Base-by-base conservation (phyloP, 2,329 filamentous ascomycete genomes). In the Apiospora malaysiana region DNA sequence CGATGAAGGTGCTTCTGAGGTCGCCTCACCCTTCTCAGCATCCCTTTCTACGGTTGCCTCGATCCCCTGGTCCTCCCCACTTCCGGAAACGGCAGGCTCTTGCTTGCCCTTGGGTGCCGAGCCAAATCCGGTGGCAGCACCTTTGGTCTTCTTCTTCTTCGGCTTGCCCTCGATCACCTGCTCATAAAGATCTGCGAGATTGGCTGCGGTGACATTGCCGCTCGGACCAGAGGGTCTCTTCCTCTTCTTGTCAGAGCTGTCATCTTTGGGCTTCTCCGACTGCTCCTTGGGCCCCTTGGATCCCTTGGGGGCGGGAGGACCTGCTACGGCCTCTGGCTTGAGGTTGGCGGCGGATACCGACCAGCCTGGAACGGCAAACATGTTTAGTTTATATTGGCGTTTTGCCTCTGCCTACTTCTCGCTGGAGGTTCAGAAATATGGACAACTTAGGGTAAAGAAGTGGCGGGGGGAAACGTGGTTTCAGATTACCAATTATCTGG, bases 361-460 rank as follows among this genome's bases (percentile, higher is more conserved):
- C 95, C 95, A 98, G 76, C 96, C 96, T 78, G 93, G 93, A 42
- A 98, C 95, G 12, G 94, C 92, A 81, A 98, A 98, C 95, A 98
- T 95, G 27, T 67, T 46, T 32, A 25, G 65, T 27, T 37, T 63
- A 23, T 63, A 63, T 47, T 25, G 66, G n/a, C 4, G n/a, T 32
- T 21, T 68, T 45, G 27, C 46, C 37, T 68, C 18, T 43, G 32
- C 12, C 10, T 27, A 32, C 16, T 42, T 42, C 8, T 23, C 43
- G 14, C 18, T 47, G 32, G 6, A 49, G 12, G 25, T 49, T 18
- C 27, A 21, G 25, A 51, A 16, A 8, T 40, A 14, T 6, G 27
- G 25, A 10, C 12, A 14, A 2, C 18, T 40, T n/a, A 9, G 3
- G 32, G 18, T 1, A 6, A n/a, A n/a, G 7, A 63, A 40, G 14